Evolutionary conservation across 345 rosid genomes (phyloP), one percentile per base, ranked within the genome.

Genomic region (Lumnitzera racemosa): DNA sequence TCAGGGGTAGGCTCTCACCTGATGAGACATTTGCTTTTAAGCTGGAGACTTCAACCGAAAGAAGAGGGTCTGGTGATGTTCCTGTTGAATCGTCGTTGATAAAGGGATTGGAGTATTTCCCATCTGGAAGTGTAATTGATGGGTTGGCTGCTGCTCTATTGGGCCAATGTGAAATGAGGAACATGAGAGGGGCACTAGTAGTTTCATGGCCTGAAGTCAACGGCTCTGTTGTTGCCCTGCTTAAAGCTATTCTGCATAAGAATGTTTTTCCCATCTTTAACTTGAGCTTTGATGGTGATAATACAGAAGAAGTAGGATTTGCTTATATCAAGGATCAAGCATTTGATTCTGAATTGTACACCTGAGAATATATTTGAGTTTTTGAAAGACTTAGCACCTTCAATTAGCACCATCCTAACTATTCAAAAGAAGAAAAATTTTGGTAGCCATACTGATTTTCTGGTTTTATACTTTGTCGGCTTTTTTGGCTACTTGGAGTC

Each of bases 61-160:
- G 89, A 69, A 79, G 72, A 55, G 77, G 58, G 23, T 51, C 31
- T 16, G 67, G 24, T 47, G 51, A 29, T 57, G 65, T 58, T 49
- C 25, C 54, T 55, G 78, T 77, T 56, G 64, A 49, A 16, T 68
- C 74, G 6, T 46, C 76, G 5, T 66, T 84, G 65, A 65, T 78
- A 53, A 74, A 78, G 56, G 84, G 71, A 61, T 63, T 94, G 5
- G 90, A 86, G 57, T 81, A 90, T 78, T 88, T 84, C 51, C 97
- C 99, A 47, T 90, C 97, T 5, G 97, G 95, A 43, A 94, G 99
- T 69, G 68, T 88, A 71, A 66, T 85, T 11, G 96, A 94, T 54
- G 97, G 99, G 68, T 63, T 90, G 58, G 80, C 87, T 56, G 95
- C 99, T 74, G 87, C 97, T 3, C 67, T 90, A 61, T 79, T 94